Evolutionary conservation across 2,329 filamentous ascomycete genomes (phyloP).

Genomic region (Diaporthe vaccinii): DNA sequence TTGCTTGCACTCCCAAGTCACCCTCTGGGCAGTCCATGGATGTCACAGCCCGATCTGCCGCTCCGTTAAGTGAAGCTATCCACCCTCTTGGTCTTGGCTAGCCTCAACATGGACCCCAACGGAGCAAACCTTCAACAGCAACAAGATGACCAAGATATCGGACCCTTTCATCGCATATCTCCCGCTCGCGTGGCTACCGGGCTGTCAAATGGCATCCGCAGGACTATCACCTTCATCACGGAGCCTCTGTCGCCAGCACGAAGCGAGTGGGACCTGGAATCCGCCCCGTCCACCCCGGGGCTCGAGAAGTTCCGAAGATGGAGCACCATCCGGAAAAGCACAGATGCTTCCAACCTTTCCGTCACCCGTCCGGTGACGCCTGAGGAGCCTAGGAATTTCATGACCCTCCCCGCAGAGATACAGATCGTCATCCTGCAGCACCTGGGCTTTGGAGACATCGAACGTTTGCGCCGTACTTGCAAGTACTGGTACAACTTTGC

Average conservation of each 20-base stretch:
- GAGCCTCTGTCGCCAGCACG: slow-evolving; percentile 35
- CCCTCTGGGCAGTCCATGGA: background rate
- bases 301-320: slow-evolving; percentile 30
- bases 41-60: background rate
- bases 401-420: slow-evolving; percentile 57
- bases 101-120: slow-evolving; percentile 22
- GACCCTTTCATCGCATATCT: slow-evolving; percentile 9
- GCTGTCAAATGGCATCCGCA: slow-evolving; percentile 8
- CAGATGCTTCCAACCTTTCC: background rate
- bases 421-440: slow-evolving; percentile 56
- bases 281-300: slow-evolving; percentile 6
- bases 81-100: background rate
- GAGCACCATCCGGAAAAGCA: slow-evolving; percentile 34
- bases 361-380: background rate
- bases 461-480: slow-evolving; percentile 58
- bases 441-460: slow-evolving; percentile 59
- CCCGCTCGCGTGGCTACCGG: slow-evolving; percentile 2
- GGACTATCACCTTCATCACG: slow-evolving; percentile 32
- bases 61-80: slow-evolving; percentile 5
- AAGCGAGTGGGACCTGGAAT: slow-evolving; percentile 30
- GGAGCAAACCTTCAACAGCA: background rate
- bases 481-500: slow-evolving; percentile 53
- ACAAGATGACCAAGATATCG: background rate
- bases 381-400: slow-evolving; percentile 44
- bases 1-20: background rate